Conservation (phyloP, 768 basidiomycete genomes). For the Asterophora parasitica region DNA sequence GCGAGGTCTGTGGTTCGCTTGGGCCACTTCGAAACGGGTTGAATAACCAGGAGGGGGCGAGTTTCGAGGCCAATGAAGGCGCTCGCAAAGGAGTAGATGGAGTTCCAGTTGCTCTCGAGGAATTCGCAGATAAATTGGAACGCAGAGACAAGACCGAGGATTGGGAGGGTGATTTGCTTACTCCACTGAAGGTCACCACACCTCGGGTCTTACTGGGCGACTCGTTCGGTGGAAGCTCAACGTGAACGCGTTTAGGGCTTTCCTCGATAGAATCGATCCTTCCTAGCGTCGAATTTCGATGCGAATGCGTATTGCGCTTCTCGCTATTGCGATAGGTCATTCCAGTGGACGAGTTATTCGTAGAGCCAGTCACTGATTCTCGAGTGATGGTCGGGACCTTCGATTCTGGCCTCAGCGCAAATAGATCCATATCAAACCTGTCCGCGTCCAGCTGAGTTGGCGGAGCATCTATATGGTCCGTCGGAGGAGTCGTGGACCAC, state of each 20-base stretch:
- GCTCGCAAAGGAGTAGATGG: constrained; percentile 28
- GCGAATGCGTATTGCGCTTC: constrained; percentile 42
- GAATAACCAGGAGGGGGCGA: constrained; percentile 76
- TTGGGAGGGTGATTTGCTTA: constrained; percentile 63
- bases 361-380: constrained; percentile 38
- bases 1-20: constrained; percentile 59
- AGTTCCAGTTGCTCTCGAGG: constrained; percentile 23
- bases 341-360: constrained; percentile 26
- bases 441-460: constrained; percentile 57
- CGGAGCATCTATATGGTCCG: constrained; percentile 28
- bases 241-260: constrained; percentile 48
- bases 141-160: constrained; percentile 56
- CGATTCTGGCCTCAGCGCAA: constrained; percentile 44
- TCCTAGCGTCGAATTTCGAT: constrained; percentile 45
- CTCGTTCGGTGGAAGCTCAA: constrained; percentile 49
- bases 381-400: constrained; percentile 26
- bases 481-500: constrained; percentile 28
- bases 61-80: constrained; percentile 47
- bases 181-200: constrained; percentile 23
- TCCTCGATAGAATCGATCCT: constrained; percentile 68
- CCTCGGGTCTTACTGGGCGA: constrained; percentile 18
- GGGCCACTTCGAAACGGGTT: constrained; percentile 65
- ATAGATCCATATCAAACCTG: constrained; percentile 69
- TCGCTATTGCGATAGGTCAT: constrained; percentile 35
- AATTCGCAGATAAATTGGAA: constrained; percentile 42